Evolutionary conservation across 176 grass and related monocot species (phyloP).

Genomic region (Bromus sterilis): DNA sequence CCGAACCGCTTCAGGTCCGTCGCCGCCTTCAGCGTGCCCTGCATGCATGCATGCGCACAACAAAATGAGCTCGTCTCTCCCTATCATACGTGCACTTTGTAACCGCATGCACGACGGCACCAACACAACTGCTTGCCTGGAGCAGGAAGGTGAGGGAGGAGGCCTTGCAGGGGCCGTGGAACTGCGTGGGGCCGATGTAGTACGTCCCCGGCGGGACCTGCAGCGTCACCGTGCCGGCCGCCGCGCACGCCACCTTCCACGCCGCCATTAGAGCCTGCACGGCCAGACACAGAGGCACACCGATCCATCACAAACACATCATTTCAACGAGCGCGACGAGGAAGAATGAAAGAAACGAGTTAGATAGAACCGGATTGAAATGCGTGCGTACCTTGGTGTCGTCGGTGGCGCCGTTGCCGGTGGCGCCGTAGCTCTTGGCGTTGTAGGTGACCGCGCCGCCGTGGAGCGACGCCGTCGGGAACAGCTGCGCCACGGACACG

Average conservation of each 20-base stretch:
- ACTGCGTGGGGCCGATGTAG: constrained; percentile 36
- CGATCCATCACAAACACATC: background rate
- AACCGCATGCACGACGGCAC: background rate
- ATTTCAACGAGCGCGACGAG: background rate
- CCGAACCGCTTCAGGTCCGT: constrained; percentile 50
- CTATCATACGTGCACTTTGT: background rate
- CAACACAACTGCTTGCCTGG: constrained; percentile 25
- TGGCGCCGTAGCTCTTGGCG: constrained; percentile 38
- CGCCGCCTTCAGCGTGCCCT: constrained; percentile 40
- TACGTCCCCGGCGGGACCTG: constrained; percentile 36
- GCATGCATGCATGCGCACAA: background rate
- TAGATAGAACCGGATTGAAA: background rate
- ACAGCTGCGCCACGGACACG: background rate
- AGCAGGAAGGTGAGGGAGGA: constrained; percentile 41
- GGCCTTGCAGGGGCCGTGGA: constrained; percentile 52
- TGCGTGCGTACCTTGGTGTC: constrained; percentile 29
- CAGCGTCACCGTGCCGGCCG: constrained; percentile 34
- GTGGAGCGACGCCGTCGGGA: background rate
- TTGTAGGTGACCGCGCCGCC: background rate
- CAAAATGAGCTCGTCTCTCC: background rate
- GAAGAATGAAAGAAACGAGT: no score
- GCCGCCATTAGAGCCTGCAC: constrained; percentile 36
- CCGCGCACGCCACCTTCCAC: constrained; percentile 45
- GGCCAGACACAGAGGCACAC: background rate
- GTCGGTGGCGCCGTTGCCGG: constrained; percentile 28